These are phyloP conservation scores for Colletotrichum tropicicola DNA, from an alignment of 2,329 filamentous ascomycete species.

Conservation along the genomic window DNA sequence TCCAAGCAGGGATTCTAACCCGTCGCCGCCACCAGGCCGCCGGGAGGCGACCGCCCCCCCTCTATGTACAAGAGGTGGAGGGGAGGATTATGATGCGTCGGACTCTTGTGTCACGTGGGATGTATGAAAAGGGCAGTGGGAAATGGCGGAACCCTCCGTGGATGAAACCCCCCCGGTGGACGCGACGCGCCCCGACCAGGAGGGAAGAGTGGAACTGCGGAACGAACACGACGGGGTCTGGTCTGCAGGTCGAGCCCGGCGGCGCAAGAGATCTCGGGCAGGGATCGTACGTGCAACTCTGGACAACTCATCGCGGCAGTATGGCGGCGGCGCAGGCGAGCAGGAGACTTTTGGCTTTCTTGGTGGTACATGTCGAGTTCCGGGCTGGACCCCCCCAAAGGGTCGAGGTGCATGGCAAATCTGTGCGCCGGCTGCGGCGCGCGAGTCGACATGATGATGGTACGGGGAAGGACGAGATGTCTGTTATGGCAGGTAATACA, in stretches of 20 bases:
- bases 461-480: neutral
- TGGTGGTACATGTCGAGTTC: slow-evolving; percentile 12
- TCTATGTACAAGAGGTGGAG: neutral
- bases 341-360: neutral
- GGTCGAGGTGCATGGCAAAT: slow-evolving; percentile 18
- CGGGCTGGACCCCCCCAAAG: slow-evolving; percentile 6
- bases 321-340: slow-evolving; percentile 8
- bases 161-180: neutral
- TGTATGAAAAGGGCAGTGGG: neutral
- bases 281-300: slow-evolving; percentile 18
- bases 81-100: neutral
- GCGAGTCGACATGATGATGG: slow-evolving; percentile 8
- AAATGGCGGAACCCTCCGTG: too few species aligned
- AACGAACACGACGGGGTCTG: slow-evolving; percentile 13
- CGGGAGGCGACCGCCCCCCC: slow-evolving; percentile 15
- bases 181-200: neutral
- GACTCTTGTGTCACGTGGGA: slow-evolving; percentile 15
- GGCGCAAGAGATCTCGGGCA: slow-evolving; percentile 21
- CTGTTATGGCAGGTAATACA: slow-evolving; percentile 17
- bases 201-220: neutral
- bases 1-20: slow-evolving; percentile 63
- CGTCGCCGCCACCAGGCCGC: slow-evolving; percentile 10
- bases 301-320: slow-evolving; percentile 29
- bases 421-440: slow-evolving; percentile 19
- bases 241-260: slow-evolving; percentile 12